Conservation (phyloP, 805 yeast species). For the Ogataea parapolymorpha region DNA sequence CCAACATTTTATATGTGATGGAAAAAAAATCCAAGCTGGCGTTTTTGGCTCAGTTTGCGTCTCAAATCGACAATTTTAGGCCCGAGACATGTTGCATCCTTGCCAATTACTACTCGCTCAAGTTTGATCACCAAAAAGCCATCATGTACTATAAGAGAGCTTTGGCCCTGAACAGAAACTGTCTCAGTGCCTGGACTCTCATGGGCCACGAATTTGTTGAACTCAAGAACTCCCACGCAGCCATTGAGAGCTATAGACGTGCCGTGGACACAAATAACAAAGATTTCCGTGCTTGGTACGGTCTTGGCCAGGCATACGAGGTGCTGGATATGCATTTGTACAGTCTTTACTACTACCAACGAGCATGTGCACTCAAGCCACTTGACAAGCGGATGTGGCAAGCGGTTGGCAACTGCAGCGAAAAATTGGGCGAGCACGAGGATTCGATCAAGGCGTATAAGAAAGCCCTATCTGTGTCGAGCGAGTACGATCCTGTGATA, state of each 20-base stretch:
- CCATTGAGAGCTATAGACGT: conserved; percentile 89
- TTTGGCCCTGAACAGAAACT: conserved; percentile 69
- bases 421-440: conserved; percentile 62
- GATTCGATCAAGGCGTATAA: conserved; percentile 82
- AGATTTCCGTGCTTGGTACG: conserved; percentile 98
- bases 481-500: conserved; percentile 50
- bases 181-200: conserved; percentile 92
- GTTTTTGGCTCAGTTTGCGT: conserved; percentile 79
- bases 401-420: conserved; percentile 87
- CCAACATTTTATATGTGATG: conserved; percentile 93
- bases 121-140: conserved; percentile 92
- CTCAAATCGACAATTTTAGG: conserved; percentile 77
- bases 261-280: conserved; percentile 87
- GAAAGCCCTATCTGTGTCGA: conserved; percentile 59
- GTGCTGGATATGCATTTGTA: conserved; percentile 92
- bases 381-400: conserved; percentile 94
- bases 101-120: conserved; percentile 89
- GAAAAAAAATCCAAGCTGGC: conserved; percentile 83
- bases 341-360: conserved; percentile 87
- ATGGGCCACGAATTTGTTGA: conserved; percentile 99
- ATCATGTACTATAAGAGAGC: conserved; percentile 92
- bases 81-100: conserved; percentile 94
- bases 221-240: conserved; percentile 93
- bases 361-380: conserved; percentile 85
- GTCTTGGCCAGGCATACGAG: conserved; percentile 96